Percentiles rank a stretch among this genome's conserved stretches.
These are phyloP conservation scores for Jamesozyma spencerorum DNA, from an alignment of 805 yeast species.

Conservation along the genomic window DNA sequence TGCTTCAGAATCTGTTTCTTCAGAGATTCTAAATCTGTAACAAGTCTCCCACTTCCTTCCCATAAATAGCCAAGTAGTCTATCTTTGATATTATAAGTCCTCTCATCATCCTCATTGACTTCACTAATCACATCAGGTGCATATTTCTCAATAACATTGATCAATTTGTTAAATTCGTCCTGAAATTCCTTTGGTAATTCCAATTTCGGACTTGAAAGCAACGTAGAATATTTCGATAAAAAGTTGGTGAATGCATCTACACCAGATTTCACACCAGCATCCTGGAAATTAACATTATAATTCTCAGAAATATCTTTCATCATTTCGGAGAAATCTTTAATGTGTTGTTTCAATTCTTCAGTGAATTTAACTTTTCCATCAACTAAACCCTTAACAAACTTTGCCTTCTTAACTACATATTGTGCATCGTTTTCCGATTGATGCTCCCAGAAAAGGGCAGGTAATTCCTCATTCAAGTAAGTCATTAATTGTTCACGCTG, in stretches of 20 bases:
- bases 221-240: slow-evolving; percentile 11
- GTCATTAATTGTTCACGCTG: slow-evolving; percentile 19
- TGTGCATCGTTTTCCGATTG: slow-evolving; percentile 16
- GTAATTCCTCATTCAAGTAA: slow-evolving; percentile 23
- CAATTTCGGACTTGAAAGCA: slow-evolving; percentile 2
- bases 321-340: slow-evolving; percentile 34
- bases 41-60: background rate
- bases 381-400: slow-evolving; percentile 20
- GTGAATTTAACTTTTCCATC: slow-evolving; percentile 18
- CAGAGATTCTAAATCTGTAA: slow-evolving; percentile 6
- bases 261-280: slow-evolving; percentile 57
- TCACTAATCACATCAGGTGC: slow-evolving; percentile 10
- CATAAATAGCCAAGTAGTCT: background rate
- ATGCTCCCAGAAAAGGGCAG: slow-evolving; percentile 17
- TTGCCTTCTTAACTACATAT: slow-evolving; percentile 21
- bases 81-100: background rate
- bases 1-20: slow-evolving; percentile 9
- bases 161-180: slow-evolving; percentile 10
- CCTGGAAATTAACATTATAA: slow-evolving; percentile 72
- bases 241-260: slow-evolving; percentile 36
- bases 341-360: slow-evolving; percentile 11
- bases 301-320: slow-evolving; percentile 40
- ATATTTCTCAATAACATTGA: slow-evolving; percentile 10
- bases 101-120: background rate
- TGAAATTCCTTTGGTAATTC: slow-evolving; percentile 10